Evolutionary conservation across 176 grass and related monocot genomes (phyloP), one percentile per base, ranked within the genome.

Genomic region (Carex scoparia): DNA sequence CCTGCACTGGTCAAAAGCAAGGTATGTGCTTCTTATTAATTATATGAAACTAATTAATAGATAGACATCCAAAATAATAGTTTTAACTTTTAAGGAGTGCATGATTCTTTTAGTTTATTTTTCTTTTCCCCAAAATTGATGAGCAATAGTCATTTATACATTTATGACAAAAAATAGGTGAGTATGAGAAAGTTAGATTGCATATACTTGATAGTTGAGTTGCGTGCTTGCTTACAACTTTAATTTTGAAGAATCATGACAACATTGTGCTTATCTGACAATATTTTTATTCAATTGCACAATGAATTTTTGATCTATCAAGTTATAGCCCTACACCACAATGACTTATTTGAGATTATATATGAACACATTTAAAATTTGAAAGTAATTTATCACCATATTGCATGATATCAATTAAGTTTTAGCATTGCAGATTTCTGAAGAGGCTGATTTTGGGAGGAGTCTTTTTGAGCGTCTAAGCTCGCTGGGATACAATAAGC

Each of bases 381-480:
- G 44, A 74, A 28, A 12, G 5, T 42, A 70, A 11, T 23, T 74
- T 49, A 53, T 33, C 18, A 73, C 8, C 16, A 23, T 35, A 51
- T 44, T 16, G 35, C 5, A n/a, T 71, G 16, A 71, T 35, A 46
- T 71, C 2, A 30, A 75, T 75, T 10, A 75, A 30, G 8, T 13
- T 12, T 71, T n/a, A 8, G 15, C 75, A 8, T 12, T 72, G 9
- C 62, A 97, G 92, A 66, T 94, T 15, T 87, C 87, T 40, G 79
- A 62, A 0, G 84, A 91, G 10, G 91, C 91, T 0, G 28, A 38
- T 2, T 94, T 93, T 30, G 90, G 94, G 7, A 87, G 90, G 37
- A 97, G 92, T 79, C 61, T 94, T 12, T 97, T 94, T 28, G 62
- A 86, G 58, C 92, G 94, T 80, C 16, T 94, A 66, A 86, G 86